Evolutionary conservation across 495 filamentous ascomycete species (phyloP).

Genomic region (Penicillium flavigenum): DNA sequence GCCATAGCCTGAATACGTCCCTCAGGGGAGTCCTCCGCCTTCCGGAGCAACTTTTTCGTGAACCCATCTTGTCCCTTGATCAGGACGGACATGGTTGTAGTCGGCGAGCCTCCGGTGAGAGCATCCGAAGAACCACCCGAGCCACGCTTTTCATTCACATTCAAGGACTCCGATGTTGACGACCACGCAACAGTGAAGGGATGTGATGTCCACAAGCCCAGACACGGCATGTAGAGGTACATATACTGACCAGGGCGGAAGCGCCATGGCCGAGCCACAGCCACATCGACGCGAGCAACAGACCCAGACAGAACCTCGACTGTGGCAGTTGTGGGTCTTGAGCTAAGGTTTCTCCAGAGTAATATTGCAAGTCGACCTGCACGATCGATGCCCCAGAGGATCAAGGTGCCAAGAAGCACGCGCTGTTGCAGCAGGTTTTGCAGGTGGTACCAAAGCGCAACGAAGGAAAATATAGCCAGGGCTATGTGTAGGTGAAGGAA

Average conservation of each 20-base stretch:
- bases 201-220: constrained; percentile 55
- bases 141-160: constrained; percentile 28
- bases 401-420: constrained; percentile 38
- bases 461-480: constrained; percentile 46
- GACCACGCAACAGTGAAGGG: constrained; percentile 60
- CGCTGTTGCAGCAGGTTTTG: constrained; percentile 43
- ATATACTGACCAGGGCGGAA: constrained; percentile 55
- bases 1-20: constrained; percentile 46
- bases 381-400: constrained; percentile 51
- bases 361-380: constrained; percentile 48
- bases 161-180: constrained; percentile 16
- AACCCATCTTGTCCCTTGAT: constrained; percentile 56
- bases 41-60: constrained; percentile 51
- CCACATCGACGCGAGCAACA: constrained; percentile 50
- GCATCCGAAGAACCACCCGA: constrained; percentile 38
- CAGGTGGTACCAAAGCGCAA: constrained; percentile 57
- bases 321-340: constrained; percentile 43
- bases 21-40: constrained; percentile 39
- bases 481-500: constrained; percentile 57
- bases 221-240: constrained; percentile 54
- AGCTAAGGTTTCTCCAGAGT: constrained; percentile 60
- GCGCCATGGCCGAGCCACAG: constrained; percentile 48
- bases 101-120: constrained; percentile 33
- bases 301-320: constrained; percentile 54
- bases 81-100: constrained; percentile 50